Evolutionary conservation across 176 grass and related monocot species (phyloP).

Genomic region (Guadua angustifolia): DNA sequence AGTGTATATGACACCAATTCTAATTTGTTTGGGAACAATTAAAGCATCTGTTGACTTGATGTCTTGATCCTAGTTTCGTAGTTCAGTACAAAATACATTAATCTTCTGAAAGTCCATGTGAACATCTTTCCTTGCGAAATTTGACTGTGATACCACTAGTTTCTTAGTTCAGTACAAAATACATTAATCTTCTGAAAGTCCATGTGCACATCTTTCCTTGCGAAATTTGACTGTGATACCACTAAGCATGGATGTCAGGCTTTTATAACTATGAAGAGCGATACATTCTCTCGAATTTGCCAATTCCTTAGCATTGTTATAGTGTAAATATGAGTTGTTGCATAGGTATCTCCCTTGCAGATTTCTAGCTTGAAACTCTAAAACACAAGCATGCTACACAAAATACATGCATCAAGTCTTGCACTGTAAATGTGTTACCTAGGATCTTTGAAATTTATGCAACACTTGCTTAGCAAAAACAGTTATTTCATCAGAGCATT

Average conservation of each 20-base stretch:
- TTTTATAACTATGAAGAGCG: neutral
- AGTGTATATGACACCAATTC: constrained; percentile 14
- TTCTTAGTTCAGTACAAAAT: constrained; percentile 7
- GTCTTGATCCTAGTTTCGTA: neutral
- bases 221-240: constrained; percentile 9
- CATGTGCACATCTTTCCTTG: constrained; percentile 2
- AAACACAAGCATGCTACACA: neutral
- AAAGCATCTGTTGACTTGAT: neutral
- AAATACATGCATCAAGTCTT: constrained; percentile 3
- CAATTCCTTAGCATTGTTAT: neutral
- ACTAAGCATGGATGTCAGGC: constrained; percentile 21
- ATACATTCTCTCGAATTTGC: neutral
- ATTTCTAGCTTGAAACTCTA: constrained; percentile 24
- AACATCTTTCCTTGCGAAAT: constrained; percentile 22
- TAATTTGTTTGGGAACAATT: neutral
- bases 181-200: constrained; percentile 8
- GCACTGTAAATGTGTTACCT: constrained; percentile 17
- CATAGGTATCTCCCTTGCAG: neutral
- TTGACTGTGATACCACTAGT: neutral
- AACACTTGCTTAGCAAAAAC: constrained; percentile 1
- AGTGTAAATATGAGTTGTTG: neutral
- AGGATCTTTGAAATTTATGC: constrained; percentile 25
- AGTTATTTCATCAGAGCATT: constrained; percentile 30
- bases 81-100: neutral
- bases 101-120: constrained; percentile 11